Conservation (phyloP, 352 stramenopile species). For the Phytopythium litorale region DNA sequence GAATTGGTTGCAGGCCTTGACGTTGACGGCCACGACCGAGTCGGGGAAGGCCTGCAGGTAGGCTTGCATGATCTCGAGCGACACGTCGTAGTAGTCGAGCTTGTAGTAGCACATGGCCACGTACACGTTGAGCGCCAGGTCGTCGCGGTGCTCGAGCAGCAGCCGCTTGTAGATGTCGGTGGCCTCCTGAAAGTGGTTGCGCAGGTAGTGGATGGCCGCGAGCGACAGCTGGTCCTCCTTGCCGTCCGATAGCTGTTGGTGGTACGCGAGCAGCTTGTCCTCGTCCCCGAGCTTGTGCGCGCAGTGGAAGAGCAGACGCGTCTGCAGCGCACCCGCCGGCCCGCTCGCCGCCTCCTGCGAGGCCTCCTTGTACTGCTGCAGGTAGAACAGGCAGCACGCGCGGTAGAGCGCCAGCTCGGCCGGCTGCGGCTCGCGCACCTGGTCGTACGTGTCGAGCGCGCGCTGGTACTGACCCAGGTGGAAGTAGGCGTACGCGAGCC, state of each 20-base stretch:
- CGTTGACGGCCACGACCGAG: constrained; percentile 91
- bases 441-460: constrained; percentile 89
- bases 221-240: constrained; percentile 96
- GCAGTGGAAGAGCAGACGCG: constrained; percentile 94
- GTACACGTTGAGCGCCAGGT: constrained; percentile 97
- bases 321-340: constrained; percentile 77
- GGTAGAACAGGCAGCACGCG: constrained; percentile 92
- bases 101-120: constrained; percentile 99
- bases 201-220: constrained; percentile 94
- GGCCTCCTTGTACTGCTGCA: constrained; percentile 90
- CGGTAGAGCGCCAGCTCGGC: constrained; percentile 86
- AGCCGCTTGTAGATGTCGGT: constrained; percentile 97
- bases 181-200: constrained; percentile 93
- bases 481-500: constrained; percentile 94
- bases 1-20: constrained; percentile 98
- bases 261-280: constrained; percentile 93
- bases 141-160: constrained; percentile 93
- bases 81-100: constrained; percentile 97
- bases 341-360: constrained; percentile 73
- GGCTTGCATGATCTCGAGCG: constrained; percentile 94
- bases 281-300: constrained; percentile 93
- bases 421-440: constrained; percentile 65
- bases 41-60: constrained; percentile 93
- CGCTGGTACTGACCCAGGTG: constrained; percentile 94
- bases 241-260: constrained; percentile 90